Evolutionary conservation across 2,329 filamentous ascomycete genomes (phyloP).

Genomic region (Aureobasidium sp.): DNA sequence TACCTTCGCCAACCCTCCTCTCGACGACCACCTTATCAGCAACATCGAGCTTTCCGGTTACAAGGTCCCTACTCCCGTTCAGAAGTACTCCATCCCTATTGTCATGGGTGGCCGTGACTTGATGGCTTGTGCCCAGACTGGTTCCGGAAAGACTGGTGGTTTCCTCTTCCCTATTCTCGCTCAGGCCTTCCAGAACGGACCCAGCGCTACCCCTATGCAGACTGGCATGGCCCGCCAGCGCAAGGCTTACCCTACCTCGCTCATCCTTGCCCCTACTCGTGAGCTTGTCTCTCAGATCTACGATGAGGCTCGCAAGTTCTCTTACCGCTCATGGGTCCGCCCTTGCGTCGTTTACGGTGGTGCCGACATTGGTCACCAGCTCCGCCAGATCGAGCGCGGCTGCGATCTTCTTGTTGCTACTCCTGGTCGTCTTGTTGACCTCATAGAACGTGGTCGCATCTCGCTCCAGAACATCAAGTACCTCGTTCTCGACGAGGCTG

Average conservation of each 20-base stretch:
- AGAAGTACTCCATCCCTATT: constrained; percentile 99
- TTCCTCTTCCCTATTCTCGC: constrained; percentile 98
- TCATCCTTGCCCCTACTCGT: constrained; percentile 94
- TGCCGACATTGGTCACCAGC: constrained; percentile 96
- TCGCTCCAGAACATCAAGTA: constrained; percentile 99
- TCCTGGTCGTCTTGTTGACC: constrained; percentile 90
- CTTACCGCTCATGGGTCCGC: constrained; percentile 97
- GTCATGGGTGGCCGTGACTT: constrained; percentile 96
- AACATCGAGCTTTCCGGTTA: constrained; percentile 95
- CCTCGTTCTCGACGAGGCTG: constrained; percentile 95
- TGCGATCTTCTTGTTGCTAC: constrained; percentile 97
- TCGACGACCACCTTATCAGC: constrained; percentile 84
- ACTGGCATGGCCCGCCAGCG: constrained; percentile 84
- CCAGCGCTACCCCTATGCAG: constrained; percentile 58
- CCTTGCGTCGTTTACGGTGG: constrained; percentile 98
- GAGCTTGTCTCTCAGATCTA: constrained; percentile 98
- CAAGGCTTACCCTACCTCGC: constrained; percentile 93
- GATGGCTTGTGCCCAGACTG: constrained; percentile 99
- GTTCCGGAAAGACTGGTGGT: constrained; percentile 99
- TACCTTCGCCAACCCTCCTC: constrained; percentile 84
- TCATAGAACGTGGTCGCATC: constrained; percentile 97
- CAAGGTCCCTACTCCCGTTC: constrained; percentile 91
- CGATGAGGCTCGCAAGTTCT: constrained; percentile 95
- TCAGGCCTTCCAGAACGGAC: constrained; percentile 89
- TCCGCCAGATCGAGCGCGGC: constrained; percentile 94